A percentile compares a stretch with the other conserved stretches of the same genome.
Evolutionary conservation across 2,329 filamentous ascomycete genomes (phyloP).

Genomic region (Diaporthe amygdali): DNA sequence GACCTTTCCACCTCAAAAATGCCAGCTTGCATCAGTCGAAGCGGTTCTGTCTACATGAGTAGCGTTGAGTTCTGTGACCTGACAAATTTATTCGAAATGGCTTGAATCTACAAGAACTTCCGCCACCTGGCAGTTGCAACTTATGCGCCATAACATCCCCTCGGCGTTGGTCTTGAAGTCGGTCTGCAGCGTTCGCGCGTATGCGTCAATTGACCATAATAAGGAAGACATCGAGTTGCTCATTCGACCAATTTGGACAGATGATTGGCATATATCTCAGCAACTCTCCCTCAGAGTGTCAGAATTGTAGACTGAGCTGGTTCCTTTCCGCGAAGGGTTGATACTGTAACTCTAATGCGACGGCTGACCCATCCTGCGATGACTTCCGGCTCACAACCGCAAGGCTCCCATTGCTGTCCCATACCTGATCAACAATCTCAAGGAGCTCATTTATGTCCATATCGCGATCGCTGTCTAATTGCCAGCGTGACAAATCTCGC

Average conservation of each 20-base stretch:
- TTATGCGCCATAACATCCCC: too few species aligned
- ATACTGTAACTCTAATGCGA: background rate
- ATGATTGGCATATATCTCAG: too few species aligned
- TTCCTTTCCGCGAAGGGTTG: background rate
- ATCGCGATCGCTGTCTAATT: constrained; percentile 36
- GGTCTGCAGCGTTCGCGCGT: too few species aligned
- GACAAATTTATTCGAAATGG: background rate
- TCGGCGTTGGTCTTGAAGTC: too few species aligned
- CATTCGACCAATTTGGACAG: too few species aligned
- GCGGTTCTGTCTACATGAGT: background rate
- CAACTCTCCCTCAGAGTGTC: background rate
- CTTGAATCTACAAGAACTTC: background rate
- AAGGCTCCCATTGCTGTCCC: constrained; percentile 32
- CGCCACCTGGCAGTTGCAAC: too few species aligned
- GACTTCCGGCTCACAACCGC: constrained; percentile 31
- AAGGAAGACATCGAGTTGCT: background rate
- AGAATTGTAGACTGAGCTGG: background rate
- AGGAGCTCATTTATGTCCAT: constrained; percentile 36
- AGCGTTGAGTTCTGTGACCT: background rate
- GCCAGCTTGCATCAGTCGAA: background rate
- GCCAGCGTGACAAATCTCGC: constrained; percentile 32
- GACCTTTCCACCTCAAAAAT: too few species aligned
- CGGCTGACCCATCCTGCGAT: constrained; percentile 12
- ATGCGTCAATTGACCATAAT: background rate
- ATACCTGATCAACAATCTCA: constrained; percentile 32